Evolutionary conservation across 2,329 filamentous ascomycete species (phyloP).

Genomic region (Xylogone sp.): DNA sequence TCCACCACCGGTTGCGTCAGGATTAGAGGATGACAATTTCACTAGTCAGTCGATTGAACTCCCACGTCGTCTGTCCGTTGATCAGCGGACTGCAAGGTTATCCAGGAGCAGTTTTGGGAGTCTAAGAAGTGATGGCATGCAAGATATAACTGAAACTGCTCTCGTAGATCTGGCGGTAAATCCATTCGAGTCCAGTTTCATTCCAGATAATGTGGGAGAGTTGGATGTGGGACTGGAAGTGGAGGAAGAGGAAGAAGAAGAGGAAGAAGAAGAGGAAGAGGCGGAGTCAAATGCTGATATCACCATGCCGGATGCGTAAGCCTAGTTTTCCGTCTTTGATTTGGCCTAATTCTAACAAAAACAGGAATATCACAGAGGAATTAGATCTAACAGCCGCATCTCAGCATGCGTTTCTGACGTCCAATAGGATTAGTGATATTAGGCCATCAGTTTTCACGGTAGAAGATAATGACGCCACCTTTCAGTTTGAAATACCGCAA

Average conservation of each 20-base stretch:
- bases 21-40: constrained; percentile 54
- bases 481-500: constrained; percentile 27
- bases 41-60: constrained; percentile 58
- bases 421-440: constrained; percentile 25
- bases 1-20: constrained; percentile 48
- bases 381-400: neutral
- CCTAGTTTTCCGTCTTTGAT: neutral
- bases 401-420: constrained; percentile 5
- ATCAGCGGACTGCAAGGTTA: constrained; percentile 40
- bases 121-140: constrained; percentile 49
- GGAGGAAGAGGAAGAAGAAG: no score
- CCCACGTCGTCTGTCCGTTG: constrained; percentile 47
- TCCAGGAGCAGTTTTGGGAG: constrained; percentile 47
- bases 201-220: constrained; percentile 13
- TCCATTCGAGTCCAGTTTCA: constrained; percentile 24
- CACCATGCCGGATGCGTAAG: neutral
- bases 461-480: constrained; percentile 29
- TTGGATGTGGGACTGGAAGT: no score
- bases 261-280: no score
- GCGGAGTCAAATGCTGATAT: neutral
- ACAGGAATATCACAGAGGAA: neutral
- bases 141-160: constrained; percentile 22
- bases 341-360: neutral
- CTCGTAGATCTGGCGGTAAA: constrained; percentile 11
- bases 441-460: constrained; percentile 15